These are phyloP conservation scores for Clonostachys rosea DNA, from an alignment of 2,329 filamentous ascomycete genomes.

Conservation along the genomic window DNA sequence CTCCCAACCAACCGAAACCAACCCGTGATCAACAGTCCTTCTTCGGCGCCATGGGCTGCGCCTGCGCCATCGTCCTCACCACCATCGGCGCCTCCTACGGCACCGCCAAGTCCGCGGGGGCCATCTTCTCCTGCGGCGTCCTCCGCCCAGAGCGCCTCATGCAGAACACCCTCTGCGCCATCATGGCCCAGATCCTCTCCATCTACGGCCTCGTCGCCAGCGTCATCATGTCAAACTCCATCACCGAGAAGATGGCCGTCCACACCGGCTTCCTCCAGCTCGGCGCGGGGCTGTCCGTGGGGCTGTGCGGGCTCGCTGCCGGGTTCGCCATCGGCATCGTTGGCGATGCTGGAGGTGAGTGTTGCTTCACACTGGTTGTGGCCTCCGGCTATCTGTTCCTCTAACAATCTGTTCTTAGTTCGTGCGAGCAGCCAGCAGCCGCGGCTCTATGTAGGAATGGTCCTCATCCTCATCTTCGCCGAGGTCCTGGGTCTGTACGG, in stretches of 20 bases:
- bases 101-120: slow-evolving; percentile 33
- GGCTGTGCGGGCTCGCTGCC: slow-evolving; percentile 37
- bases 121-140: slow-evolving; percentile 37
- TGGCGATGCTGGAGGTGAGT: slow-evolving; percentile 35
- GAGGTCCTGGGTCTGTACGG: slow-evolving; percentile 40
- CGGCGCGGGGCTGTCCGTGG: slow-evolving; percentile 35
- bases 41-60: slow-evolving; percentile 34
- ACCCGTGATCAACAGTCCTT: slow-evolving; percentile 21
- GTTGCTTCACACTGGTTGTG: not conserved
- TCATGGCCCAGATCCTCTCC: slow-evolving; percentile 42
- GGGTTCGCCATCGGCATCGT: slow-evolving; percentile 41
- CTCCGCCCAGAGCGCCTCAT: slow-evolving; percentile 37
- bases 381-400: not conserved
- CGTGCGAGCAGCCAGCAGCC: slow-evolving; percentile 41
- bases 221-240: slow-evolving; percentile 35
- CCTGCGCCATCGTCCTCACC: slow-evolving; percentile 44
- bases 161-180: slow-evolving; percentile 37
- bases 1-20: not conserved
- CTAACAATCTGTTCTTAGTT: slow-evolving; percentile 15
- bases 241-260: slow-evolving; percentile 34
- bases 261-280: slow-evolving; percentile 36
- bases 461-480: slow-evolving; percentile 41
- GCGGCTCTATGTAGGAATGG: slow-evolving; percentile 39
- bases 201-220: slow-evolving; percentile 40
- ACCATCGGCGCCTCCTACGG: slow-evolving; percentile 42